Evolutionary conservation across 768 basidiomycete species (phyloP).

Genomic region (Candolleomyces aberdarensis): DNA sequence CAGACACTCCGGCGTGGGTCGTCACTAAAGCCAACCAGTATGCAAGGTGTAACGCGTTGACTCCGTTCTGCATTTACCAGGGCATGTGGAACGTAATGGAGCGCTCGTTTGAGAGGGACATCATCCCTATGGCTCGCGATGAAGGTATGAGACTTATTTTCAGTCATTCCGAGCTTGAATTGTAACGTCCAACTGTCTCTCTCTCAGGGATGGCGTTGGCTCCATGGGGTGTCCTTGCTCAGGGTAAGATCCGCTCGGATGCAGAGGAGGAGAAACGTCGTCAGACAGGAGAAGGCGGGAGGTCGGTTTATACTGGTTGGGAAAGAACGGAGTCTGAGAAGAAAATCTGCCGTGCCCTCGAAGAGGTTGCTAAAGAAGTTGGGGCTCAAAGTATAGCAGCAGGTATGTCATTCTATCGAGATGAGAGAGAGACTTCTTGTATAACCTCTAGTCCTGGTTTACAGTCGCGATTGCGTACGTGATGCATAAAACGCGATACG

Average conservation of each 20-base stretch:
- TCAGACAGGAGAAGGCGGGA: conserved; percentile 4
- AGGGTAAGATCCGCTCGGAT: conserved; percentile 47
- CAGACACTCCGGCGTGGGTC: conserved; percentile 13
- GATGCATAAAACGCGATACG: conserved; percentile 47
- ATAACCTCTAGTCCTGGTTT: not conserved
- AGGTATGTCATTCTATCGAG: conserved; percentile 17
- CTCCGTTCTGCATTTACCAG: conserved; percentile 12
- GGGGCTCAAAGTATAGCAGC: conserved; percentile 42
- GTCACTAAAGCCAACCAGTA: conserved; percentile 14
- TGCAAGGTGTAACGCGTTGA: conserved; percentile 8
- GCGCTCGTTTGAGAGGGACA: conserved; percentile 12
- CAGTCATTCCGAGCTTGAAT: conserved; percentile 22
- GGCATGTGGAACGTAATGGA: conserved; percentile 10
- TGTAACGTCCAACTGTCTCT: conserved; percentile 19
- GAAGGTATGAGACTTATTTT: conserved; percentile 27
- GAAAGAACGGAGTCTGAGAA: conserved; percentile 11
- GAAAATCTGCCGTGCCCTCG: conserved; percentile 35
- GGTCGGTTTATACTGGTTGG: conserved; percentile 21
- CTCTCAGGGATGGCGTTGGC: conserved; percentile 30
- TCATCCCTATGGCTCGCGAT: conserved; percentile 29
- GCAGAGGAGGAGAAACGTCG: conserved; percentile 19
- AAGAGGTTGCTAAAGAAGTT: conserved; percentile 44
- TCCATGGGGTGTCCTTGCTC: conserved; percentile 28
- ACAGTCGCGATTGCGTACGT: conserved; percentile 49
- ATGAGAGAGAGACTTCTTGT: too few relatives aligned